Base-by-base conservation (phyloP, 2,329 filamentous ascomycete species). In the Trichoderma sp. region DNA sequence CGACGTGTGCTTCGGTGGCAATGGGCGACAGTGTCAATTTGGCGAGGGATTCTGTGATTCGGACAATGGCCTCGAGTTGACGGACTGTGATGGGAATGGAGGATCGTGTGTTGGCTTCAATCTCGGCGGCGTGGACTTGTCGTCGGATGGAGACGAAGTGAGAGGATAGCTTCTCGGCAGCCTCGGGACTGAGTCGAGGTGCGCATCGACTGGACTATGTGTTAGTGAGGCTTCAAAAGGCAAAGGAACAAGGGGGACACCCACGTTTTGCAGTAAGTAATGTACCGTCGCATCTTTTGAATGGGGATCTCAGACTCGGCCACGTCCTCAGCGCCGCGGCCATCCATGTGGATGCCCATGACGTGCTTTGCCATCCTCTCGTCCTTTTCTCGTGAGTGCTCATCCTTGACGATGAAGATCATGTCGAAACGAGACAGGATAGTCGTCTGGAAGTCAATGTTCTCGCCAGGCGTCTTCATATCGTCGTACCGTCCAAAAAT, bases 361-460 rank as follows among this genome's bases (percentile, higher is more conserved):
- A 99, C 94, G 85, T 99, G 95, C 74, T 90, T 94, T 14, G 95
- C 95, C 73, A 99, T 98, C 4, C 85, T 89, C 80, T 97, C 92
- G 74, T 99, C 95, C 73, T 94, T 91, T 65, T 87, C 89, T 51
- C 92, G 86, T 68, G 94, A 92, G 76, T 99, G 95, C 68, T 96
- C 93, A 76, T 99, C 95, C 71, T 91, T 92, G 68, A 99, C 94
- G 70, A 99, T 97, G 81, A 98, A 99, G 70, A 99, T 98, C 92
- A 99, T 97, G 78, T 99, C 95, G 76, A 99, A 99, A 85, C 95
- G 91, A 2, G 94, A 98, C 69, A 99, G 76, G 73, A 99, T 98
- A 3, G 95, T 99, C 0, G 95, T 99, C 74, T 99, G 95, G 78
- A 99, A 99, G 78, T 99, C 95, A 70, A 99, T 99, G 75, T 99